Evolutionary conservation across 805 yeast species (phyloP).

Genomic region (Metschnikowia arizonensis): DNA sequence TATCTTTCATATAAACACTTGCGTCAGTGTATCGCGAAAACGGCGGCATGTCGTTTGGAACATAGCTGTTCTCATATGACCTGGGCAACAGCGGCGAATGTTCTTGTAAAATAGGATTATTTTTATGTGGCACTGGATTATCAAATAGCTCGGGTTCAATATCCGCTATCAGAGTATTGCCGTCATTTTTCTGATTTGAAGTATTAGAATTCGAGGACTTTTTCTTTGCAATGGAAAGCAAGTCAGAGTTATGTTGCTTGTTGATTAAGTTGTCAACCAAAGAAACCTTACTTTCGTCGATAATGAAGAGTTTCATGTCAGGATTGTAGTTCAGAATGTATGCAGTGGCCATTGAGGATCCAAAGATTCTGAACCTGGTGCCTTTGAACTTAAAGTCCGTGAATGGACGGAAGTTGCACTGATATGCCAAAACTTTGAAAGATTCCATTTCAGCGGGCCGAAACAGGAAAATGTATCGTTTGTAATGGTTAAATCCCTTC

Average conservation of each 20-base stretch:
- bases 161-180: background rate
- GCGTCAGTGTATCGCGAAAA: constrained; percentile 35
- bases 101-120: constrained; percentile 23
- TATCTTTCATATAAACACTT: constrained; percentile 19
- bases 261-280: constrained; percentile 34
- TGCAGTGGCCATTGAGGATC: constrained; percentile 31
- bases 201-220: background rate
- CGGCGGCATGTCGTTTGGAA: constrained; percentile 36
- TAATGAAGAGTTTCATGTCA: constrained; percentile 28
- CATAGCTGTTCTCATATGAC: constrained; percentile 11
- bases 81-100: constrained; percentile 6
- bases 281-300: constrained; percentile 34
- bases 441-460: constrained; percentile 15
- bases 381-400: constrained; percentile 36
- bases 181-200: background rate
- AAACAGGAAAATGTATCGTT: constrained; percentile 30
- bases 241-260: constrained; percentile 14
- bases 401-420: constrained; percentile 34
- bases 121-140: constrained; percentile 32
- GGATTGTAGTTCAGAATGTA: constrained; percentile 31
- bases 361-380: constrained; percentile 37
- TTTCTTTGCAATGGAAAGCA: constrained; percentile 1
- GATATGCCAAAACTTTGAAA: constrained; percentile 31
- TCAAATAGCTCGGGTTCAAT: constrained; percentile 11
- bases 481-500: constrained; percentile 25